phyloP scores from a whole-genome alignment of 2,329 filamentous ascomycete species.

The Ceratocystis ficicola region DNA sequence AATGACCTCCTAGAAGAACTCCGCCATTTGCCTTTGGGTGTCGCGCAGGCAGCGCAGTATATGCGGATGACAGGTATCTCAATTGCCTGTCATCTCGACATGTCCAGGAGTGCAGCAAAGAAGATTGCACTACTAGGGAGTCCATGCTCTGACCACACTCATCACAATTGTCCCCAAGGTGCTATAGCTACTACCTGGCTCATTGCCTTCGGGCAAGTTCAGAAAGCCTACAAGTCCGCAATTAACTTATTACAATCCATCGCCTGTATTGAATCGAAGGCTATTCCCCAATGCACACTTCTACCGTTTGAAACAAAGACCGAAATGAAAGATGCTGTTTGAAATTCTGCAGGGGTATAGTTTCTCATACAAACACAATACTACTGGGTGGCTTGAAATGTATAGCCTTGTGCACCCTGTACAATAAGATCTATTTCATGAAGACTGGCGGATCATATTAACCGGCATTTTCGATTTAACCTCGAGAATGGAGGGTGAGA shows the following conservation, averaged over 20 bases:
- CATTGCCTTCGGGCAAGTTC: neutral
- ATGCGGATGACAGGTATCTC: slow-evolving; percentile 13
- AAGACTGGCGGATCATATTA: neutral
- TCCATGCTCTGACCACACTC: neutral
- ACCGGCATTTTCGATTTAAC: neutral
- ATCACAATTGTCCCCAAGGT: neutral
- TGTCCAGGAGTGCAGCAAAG: neutral
- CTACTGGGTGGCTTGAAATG: neutral
- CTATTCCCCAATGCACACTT: neutral
- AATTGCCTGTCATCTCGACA: neutral
- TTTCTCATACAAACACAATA: neutral
- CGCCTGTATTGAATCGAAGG: neutral
- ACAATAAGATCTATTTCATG: neutral
- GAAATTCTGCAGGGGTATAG: neutral
- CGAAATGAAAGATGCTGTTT: neutral
- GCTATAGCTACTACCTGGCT: neutral
- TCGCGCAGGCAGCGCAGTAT: slow-evolving; percentile 23
- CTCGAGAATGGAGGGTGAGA: no score
- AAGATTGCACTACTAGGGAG: neutral
- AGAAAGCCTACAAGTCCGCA: neutral
- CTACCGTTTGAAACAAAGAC: no score
- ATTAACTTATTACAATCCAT: neutral
- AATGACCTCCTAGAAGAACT: neutral
- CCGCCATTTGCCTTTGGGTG: slow-evolving; percentile 22
- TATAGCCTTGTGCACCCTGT: neutral